Base-by-base conservation (phyloP, 441 rosid species). In the Syzygium malaccense region DNA sequence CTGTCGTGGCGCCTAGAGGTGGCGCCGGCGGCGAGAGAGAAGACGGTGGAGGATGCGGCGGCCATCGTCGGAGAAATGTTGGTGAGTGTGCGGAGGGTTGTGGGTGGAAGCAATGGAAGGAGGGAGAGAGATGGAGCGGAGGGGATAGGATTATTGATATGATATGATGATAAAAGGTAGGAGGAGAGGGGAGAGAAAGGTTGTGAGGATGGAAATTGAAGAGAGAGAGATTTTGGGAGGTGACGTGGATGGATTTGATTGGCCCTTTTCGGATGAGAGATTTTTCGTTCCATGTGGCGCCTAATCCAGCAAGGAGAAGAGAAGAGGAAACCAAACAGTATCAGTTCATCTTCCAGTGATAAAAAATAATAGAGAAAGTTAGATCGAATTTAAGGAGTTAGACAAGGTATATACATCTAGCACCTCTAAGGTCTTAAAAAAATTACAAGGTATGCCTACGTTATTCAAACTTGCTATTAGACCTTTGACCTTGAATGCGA, bases 241-340 rank as follows among this genome's bases (percentile, higher is more conserved):
- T 90, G 93, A 95, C 57, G 66, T 96, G 99, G 94, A 93, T 8
- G 28, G 28, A 8, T 88, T 48, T 86, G 87, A 88, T 97, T 97
- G 96, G 98, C 88, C 88, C 14, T 41, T 88, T 93, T 30, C 90
- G 94, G 97, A 95, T 95, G 66, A 91, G 85, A 90, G 91, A 92
- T 93, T 57, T 90, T 89, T 85, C 79, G 53, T 89, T 30, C 54
- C 87, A 56, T 20, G 9, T 7, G 87, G 68, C 86, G 48, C 9
- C 78, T 66, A 37, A 30, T 41, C 41, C 79, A 19, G 79, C 79
- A 68, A 20, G 28, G 49, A 15, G 28, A 4, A 71, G 12, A 20
- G 45, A 7, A 11, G 7, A 20, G 28, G 28, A 49, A 20, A 7
- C 49, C 80, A 12, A 23, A 37, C n/a, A 6, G 80, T 37, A 37